Conservation (phyloP, 345 rosid genomes). For the Cardamine chenopodiifolia region DNA sequence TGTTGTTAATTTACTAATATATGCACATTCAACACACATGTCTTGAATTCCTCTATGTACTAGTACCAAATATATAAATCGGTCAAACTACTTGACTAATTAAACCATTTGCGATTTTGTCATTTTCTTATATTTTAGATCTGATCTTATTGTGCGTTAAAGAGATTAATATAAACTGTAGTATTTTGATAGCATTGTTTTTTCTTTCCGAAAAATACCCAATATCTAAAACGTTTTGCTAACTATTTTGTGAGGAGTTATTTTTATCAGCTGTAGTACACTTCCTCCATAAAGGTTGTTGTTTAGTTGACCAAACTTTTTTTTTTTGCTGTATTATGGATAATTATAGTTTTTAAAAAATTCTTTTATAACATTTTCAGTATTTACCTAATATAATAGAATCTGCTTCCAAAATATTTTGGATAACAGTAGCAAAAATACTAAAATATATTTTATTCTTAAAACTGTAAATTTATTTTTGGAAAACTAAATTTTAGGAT, state of each 20-base stretch:
- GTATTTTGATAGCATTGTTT: neutral
- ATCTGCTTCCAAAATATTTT: too few species aligned
- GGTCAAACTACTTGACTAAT: slow-evolving; percentile 30
- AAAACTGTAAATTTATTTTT: neutral
- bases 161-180: neutral
- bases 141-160: neutral
- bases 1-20: slow-evolving; percentile 7
- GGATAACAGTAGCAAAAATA: too few species aligned
- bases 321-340: neutral
- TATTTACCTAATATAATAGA: too few species aligned
- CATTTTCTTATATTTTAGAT: neutral
- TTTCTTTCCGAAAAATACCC: neutral
- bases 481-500: neutral
- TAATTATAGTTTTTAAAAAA: too few species aligned
- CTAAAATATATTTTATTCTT: too few species aligned
- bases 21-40: slow-evolving; percentile 21
- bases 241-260: neutral
- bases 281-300: neutral
- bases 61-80: slow-evolving; percentile 1
- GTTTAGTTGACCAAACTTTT: neutral
- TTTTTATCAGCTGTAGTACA: neutral
- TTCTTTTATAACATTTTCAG: neutral
- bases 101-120: slow-evolving; percentile 30
- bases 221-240: neutral
- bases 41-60: slow-evolving; percentile 19